Base-by-base conservation (phyloP, 768 basidiomycete species). In the Leccinum uliginosum region DNA sequence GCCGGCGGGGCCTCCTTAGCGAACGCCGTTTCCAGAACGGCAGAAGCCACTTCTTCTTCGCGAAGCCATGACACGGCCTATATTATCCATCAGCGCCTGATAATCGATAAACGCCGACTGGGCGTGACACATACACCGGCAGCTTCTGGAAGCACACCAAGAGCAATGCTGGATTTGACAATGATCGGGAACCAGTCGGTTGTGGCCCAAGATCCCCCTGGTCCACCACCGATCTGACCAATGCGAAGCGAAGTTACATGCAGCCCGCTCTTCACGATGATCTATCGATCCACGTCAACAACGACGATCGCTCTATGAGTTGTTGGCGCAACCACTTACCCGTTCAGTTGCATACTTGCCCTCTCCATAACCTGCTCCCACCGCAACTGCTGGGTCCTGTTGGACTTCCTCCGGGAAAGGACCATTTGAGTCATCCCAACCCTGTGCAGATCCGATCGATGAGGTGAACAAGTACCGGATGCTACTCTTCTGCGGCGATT, bases 111-210 rank as follows among this genome's bases (percentile, higher is more conserved):
- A 21, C 24, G 7, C 26, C 27, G 15, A 47, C 52, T 14, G 34
- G 1, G 8, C 5, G 17, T n/a, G 6, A 3, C 14, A 64, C 77
- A 51, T 59, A 79, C 79, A 19, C 73, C 71, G 1, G 60, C 53
- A 1, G 68, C 64, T n/a, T 58, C 54, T 6, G 74, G 72, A 6
- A 76, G 54, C 15, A 56, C 59, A 49, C 69, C 70, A 9, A 68
- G 61, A 4, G 59, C 57, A 11, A 69, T n/a, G 47, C 72, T 71
- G 0, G 73, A 71, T 52, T 74, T 69, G 15, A 77, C 68, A 4
- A 81, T 64, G 35, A 73, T 69, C 15, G 80, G 79, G 27, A 81
- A 61, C 81, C 80, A 82, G 48, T 81, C 78, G 0, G 66, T 73
- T 4, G 71, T 67, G 3, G 71, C 72, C 80, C 80, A 81, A 0